Evolutionary conservation across 345 rosid species (phyloP), one percentile per base, ranked within the genome.

Genomic region (Xanthoceras sorbifolium): DNA sequence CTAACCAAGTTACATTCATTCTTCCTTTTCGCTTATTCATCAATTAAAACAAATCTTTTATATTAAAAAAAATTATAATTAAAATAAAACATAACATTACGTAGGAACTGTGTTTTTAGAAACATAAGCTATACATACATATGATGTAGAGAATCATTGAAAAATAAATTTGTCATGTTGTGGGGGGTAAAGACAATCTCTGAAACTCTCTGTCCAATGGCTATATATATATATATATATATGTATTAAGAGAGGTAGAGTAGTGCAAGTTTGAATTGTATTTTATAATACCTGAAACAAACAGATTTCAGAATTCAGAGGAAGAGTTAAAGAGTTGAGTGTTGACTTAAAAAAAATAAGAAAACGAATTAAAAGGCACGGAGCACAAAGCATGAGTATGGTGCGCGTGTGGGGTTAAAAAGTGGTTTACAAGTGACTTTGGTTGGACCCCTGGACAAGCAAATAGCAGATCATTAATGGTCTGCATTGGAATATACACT

Each of bases 311-410:
- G n/a, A n/a, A n/a, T n/a, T n/a, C n/a, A n/a, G n/a, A n/a, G n/a
- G n/a, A n/a, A n/a, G n/a, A n/a, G n/a, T 3, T 50, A 5, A 0
- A 50, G 55, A 50, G 5, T 50, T 7, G 10, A 42, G 57, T 50
- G 57, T 50, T 50, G 57, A 50, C 57, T 17, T 15, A 18, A 50
- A 50, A 50, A 36, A 23, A 15, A 23, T 50, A 4, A 9, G n/a
- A 46, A 48, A 48, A 15, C 15, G 57, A 50, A 20, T 2, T 14
- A 17, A n/a, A 1, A 20, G 55, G 83, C 93, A 83, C 91, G 74
- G 72, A 88, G 89, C 89, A 87, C 90, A 60, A 85, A 57, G 89
- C 73, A 57, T 69, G 76, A 54, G 72, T 29, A 66, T 63, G 86
- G n/a, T 66, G 68, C 78, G 87, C 87, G 82, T 80, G 82, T 82